These are phyloP conservation scores for Nothophoma quercina DNA, from an alignment of 2,329 filamentous ascomycete species.

Conservation along the genomic window DNA sequence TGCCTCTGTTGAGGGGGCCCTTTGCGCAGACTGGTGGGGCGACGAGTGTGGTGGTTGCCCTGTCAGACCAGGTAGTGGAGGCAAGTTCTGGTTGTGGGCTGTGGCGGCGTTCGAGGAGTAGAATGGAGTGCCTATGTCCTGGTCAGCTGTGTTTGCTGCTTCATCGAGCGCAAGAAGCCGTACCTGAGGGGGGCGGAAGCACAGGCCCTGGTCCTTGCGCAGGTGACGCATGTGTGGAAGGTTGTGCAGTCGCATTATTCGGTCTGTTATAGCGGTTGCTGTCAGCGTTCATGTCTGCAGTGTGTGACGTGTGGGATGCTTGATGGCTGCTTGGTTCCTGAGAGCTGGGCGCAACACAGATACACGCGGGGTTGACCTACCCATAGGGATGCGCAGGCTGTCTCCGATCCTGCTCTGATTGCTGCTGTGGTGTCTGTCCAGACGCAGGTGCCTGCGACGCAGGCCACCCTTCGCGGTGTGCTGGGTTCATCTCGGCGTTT, in stretches of 20 bases:
- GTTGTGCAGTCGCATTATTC: conserved; percentile 43
- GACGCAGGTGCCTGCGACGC: conserved; percentile 56
- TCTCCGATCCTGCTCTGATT: conserved; percentile 45
- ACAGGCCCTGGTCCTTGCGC: conserved; percentile 47
- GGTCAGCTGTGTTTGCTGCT: conserved; percentile 26
- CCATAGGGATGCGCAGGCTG: conserved; percentile 46
- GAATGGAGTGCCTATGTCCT: conserved; percentile 44
- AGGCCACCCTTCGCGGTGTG: conserved; percentile 52
- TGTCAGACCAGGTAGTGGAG: conserved; percentile 54
- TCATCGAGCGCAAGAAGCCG: conserved; percentile 21
- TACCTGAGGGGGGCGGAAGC: conserved; percentile 52
- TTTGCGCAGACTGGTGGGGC: conserved; percentile 46
- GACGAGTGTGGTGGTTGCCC: conserved; percentile 54
- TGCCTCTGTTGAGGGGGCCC: conserved; percentile 47
- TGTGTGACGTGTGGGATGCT: conserved; percentile 19
- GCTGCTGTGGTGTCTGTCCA: conserved; percentile 50
- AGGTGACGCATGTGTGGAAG: conserved; percentile 44
- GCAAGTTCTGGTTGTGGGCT: conserved; percentile 53
- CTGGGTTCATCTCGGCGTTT: conserved; percentile 51
- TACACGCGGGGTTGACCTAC: conserved; percentile 33
- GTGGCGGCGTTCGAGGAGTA: conserved; percentile 50
- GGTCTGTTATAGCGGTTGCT: conserved; percentile 29
- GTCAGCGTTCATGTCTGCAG: conserved; percentile 30
- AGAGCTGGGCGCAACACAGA: conserved; percentile 15
- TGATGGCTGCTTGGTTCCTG: conserved; percentile 27